These are phyloP conservation scores for Fusarium hostae DNA, from an alignment of 2,329 filamentous ascomycete species.

Conservation along the genomic window DNA sequence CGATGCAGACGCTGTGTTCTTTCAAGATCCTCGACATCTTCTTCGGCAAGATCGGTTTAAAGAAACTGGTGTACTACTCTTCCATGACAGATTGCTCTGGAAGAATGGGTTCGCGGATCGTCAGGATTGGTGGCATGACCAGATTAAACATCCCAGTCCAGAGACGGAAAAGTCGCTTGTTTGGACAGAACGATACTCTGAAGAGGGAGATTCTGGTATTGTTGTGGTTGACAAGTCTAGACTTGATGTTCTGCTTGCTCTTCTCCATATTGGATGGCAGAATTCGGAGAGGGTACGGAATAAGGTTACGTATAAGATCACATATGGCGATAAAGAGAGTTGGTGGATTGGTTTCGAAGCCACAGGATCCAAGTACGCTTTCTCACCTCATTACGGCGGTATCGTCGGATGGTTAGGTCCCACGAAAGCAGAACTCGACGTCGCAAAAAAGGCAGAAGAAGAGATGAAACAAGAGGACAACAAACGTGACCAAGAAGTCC, in stretches of 20 bases:
- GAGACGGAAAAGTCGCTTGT: conserved; percentile 51
- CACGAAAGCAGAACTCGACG: background rate
- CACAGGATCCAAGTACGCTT: conserved; percentile 51
- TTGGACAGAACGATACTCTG: conserved; percentile 54
- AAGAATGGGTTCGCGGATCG: conserved; percentile 49
- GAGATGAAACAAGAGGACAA: background rate
- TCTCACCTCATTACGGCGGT: conserved; percentile 55
- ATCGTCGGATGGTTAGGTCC: conserved; percentile 51
- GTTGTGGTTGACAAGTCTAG: conserved; percentile 56
- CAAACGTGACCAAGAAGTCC: conserved; percentile 17
- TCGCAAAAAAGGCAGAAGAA: background rate
- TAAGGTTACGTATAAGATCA: conserved; percentile 54
- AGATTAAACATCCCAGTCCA: conserved; percentile 50
- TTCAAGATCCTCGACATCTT: conserved; percentile 51
- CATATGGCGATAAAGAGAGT: conserved; percentile 59
- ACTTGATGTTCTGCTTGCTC: conserved; percentile 50
- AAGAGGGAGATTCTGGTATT: conserved; percentile 56
- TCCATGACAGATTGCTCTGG: conserved; percentile 56
- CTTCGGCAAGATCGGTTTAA: conserved; percentile 47
- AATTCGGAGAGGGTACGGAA: conserved; percentile 54
- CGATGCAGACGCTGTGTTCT: conserved; percentile 54
- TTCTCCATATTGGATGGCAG: conserved; percentile 58
- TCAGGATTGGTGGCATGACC: conserved; percentile 52
- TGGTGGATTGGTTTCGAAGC: conserved; percentile 60
- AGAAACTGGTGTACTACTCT: conserved; percentile 51